Percentiles rank a stretch among this genome's conserved stretches.
Conservation (phyloP, 2,329 filamentous ascomycete genomes). For the Phialemonium atrogriseum region DNA sequence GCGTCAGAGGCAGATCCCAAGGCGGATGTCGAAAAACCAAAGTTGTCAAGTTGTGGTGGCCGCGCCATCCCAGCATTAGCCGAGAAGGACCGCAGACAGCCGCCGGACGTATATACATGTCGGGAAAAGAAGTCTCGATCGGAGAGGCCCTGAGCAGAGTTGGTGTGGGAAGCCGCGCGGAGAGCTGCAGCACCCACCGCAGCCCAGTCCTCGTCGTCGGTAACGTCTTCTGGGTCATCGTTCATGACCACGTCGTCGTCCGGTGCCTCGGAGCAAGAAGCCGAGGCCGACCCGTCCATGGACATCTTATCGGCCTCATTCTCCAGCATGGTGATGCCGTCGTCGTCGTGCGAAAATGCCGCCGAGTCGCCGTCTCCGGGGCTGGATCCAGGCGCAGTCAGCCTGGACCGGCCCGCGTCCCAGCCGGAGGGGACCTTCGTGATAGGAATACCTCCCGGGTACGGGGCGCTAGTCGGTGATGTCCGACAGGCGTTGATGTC, state of each 20-base stretch:
- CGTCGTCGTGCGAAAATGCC: slow-evolving; percentile 67
- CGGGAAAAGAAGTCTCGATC: slow-evolving; percentile 35
- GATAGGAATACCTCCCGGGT: slow-evolving; percentile 49
- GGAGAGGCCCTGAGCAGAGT: slow-evolving; percentile 47
- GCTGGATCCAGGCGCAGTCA: slow-evolving; percentile 48
- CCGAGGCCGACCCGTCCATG: slow-evolving; percentile 59
- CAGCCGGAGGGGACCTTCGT: slow-evolving; percentile 31
- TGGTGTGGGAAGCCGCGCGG: slow-evolving; percentile 57
- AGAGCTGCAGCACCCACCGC: slow-evolving; percentile 80
- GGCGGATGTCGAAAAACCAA: slow-evolving; percentile 42
- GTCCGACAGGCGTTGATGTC: slow-evolving; percentile 27
- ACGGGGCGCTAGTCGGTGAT: slow-evolving; percentile 32
- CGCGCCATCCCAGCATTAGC: slow-evolving; percentile 43
- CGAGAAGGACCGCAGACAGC: slow-evolving; percentile 41
- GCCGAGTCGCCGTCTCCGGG: slow-evolving; percentile 54
- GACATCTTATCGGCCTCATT: slow-evolving; percentile 96
- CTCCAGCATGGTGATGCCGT: slow-evolving; percentile 62
- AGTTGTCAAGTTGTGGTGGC: slow-evolving; percentile 39
- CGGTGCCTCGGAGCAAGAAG: slow-evolving; percentile 68
- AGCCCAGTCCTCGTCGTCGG: slow-evolving; percentile 95
- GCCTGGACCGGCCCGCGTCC: slow-evolving; percentile 37
- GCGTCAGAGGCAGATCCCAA: slow-evolving; percentile 49
- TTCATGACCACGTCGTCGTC: slow-evolving; percentile 58
- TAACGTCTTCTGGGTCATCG: slow-evolving; percentile 75
- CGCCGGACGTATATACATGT: slow-evolving; percentile 39